Evolutionary conservation across 23 red algal genomes (phyloP), one percentile per base, ranked within the genome.

Genomic region (Gracilaria gracilis): DNA sequence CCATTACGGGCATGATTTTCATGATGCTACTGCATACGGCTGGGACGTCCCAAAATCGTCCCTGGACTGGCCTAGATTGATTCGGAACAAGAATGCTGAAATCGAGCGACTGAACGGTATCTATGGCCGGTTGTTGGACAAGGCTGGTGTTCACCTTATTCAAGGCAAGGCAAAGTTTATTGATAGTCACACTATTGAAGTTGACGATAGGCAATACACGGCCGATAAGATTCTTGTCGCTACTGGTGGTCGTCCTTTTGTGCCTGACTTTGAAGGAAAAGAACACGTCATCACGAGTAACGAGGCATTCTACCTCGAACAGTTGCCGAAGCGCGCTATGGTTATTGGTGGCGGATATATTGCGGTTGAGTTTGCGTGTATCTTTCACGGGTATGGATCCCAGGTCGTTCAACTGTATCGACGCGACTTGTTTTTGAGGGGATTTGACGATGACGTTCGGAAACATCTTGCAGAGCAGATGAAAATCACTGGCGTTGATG

Each of bases 261-360:
- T 99, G 69, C 90, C 97, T 61, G 67, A 94, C 20, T 79, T 99
- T 84, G 94, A 95, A 35, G 97, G 97, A 9, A 84, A 40, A 37
- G 97, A 96, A 75, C 86, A 96, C 81, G 88, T 80, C 86, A 96
- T 99, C 55, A 88, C 86, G 1, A 91, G 82, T 39, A 90, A 99
- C 83, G 95, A 99, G 21, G 94, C 86, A 14, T 99, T 99, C 69
- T 99, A 90, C 67, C 74, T 99, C 14, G 61, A 93, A 51, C 34
- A 88, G 24, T 79, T 99, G 23, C 97, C 97, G 69, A 80, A 88
- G 37, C 80, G 87, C 44, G 78, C 92, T 17, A 27, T 95, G 20
- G 70, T 99, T 47, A 71, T 95, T 4, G 97, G 97, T 29, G 97
- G 97, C 75, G 97, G 97, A 20, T 99, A 99, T 79, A 99, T 99